phyloP scores from a whole-genome alignment of 164 flowering plant species.

The Umbellularia californica region DNA sequence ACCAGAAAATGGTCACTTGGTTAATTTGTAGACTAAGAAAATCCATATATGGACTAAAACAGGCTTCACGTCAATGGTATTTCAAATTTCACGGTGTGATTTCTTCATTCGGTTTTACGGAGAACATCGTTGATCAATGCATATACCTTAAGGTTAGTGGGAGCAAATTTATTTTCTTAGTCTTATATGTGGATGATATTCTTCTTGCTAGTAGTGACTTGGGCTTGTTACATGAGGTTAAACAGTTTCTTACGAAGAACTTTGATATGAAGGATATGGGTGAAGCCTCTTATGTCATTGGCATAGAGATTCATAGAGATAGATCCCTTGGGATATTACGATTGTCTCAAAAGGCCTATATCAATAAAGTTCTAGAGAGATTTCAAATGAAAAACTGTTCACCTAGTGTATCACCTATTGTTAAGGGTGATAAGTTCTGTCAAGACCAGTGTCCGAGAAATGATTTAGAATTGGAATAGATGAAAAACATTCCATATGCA shows the following conservation, averaged over 20 bases:
- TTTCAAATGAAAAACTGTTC: background rate
- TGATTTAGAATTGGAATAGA: background rate
- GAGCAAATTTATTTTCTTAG: no score
- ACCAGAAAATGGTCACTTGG: no score
- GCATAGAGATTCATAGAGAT: background rate
- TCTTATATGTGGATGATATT: background rate
- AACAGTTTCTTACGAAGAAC: background rate
- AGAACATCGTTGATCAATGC: no score
- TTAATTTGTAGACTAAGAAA: no score
- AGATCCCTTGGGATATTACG: background rate
- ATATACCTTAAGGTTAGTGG: no score
- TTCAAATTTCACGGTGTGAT: no score
- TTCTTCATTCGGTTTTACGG: no score
- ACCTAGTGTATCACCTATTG: background rate
- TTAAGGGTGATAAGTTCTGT: background rate
- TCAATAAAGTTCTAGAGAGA: background rate
- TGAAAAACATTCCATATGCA: background rate
- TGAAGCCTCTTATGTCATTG: no score
- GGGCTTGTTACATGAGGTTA: background rate
- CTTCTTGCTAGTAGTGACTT: conserved; percentile 1
- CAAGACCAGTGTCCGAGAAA: background rate
- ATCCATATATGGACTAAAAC: no score
- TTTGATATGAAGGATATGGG: background rate
- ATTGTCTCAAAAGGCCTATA: background rate
- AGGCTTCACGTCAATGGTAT: no score